These are phyloP conservation scores for Lodderomyces pseudojiufengensis DNA, from an alignment of 1,139 yeast genomes.

Conservation along the genomic window DNA sequence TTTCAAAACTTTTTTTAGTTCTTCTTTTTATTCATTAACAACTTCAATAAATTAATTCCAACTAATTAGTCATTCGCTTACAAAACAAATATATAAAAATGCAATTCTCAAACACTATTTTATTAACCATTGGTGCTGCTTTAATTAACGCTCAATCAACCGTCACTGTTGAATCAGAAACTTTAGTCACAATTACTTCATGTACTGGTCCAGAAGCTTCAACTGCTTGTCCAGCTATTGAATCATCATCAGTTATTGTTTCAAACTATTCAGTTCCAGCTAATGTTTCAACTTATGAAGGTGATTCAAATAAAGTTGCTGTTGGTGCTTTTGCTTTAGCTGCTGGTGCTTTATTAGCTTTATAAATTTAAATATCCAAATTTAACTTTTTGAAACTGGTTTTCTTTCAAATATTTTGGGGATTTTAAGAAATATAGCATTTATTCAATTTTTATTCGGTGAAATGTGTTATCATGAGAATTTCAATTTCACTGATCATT, in stretches of 20 bases:
- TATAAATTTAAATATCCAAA: conserved; percentile 27
- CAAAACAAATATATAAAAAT: conserved; percentile 20
- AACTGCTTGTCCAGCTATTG: conserved; percentile 40
- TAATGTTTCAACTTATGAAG: conserved; percentile 38
- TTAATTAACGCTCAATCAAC: conserved; percentile 29
- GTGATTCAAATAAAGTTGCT: conserved; percentile 27
- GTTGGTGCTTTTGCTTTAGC: conserved; percentile 24
- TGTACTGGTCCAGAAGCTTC: conserved; percentile 38
- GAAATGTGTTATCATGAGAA: too few species aligned
- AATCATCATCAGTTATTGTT: conserved; percentile 7
- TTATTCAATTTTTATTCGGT: too few species aligned
- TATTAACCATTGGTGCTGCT: conserved; percentile 35
- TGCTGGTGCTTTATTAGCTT: conserved; percentile 53
- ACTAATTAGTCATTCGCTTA: conserved; percentile 31
- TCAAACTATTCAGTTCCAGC: conserved; percentile 18
- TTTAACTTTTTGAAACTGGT: too few species aligned
- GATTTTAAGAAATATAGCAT: too few species aligned
- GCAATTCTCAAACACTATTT: conserved; percentile 48
- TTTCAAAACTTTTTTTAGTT: neutral
- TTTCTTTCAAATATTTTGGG: too few species aligned
- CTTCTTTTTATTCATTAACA: conserved; percentile 1
- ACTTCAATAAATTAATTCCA: conserved; percentile 15
- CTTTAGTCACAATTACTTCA: conserved; percentile 37
- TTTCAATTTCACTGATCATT: too few species aligned
- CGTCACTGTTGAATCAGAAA: conserved; percentile 20